phyloP scores from a whole-genome alignment of 2,329 filamentous ascomycete genomes.

The Teratosphaeria epicoccoides region DNA sequence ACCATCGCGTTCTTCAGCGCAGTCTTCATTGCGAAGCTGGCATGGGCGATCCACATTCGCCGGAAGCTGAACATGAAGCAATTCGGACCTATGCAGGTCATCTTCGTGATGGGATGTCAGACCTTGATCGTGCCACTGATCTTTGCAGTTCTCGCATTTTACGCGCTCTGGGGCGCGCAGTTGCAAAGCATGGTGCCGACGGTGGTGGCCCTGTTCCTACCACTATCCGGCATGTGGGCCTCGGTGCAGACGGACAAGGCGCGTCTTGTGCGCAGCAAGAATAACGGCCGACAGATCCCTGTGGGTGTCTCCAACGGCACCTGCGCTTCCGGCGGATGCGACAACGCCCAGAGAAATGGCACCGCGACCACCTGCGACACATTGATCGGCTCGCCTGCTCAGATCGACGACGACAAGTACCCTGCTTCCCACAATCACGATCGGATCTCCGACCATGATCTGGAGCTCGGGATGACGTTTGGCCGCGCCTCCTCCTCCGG shows the following conservation, averaged over 20 bases:
- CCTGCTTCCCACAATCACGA: conserved; percentile 1
- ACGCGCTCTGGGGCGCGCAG: conserved; percentile 37
- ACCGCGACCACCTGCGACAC: conserved; percentile 4
- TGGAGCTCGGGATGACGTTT: background rate
- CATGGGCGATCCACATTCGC: conserved; percentile 46
- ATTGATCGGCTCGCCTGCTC: conserved; percentile 1
- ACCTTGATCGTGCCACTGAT: conserved; percentile 54
- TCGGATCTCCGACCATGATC: background rate
- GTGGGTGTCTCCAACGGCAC: conserved; percentile 4
- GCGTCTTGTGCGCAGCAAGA: conserved; percentile 7
- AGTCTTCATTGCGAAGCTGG: conserved; percentile 53
- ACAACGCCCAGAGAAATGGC: conserved; percentile 4
- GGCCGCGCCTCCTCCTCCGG: background rate
- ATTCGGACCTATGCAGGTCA: conserved; percentile 55
- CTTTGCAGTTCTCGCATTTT: conserved; percentile 50
- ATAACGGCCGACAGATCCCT: conserved; percentile 15
- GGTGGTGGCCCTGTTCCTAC: conserved; percentile 51
- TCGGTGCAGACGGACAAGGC: conserved; percentile 13
- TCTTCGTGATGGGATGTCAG: conserved; percentile 58
- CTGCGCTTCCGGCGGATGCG: conserved; percentile 3
- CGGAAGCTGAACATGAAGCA: conserved; percentile 47
- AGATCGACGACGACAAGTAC: background rate
- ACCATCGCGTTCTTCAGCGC: conserved; percentile 52
- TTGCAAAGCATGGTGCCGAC: conserved; percentile 47
- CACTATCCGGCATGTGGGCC: conserved; percentile 56